phyloP scores from a whole-genome alignment of 495 filamentous ascomycete genomes.

The Aspergillus carlsbadensis region DNA sequence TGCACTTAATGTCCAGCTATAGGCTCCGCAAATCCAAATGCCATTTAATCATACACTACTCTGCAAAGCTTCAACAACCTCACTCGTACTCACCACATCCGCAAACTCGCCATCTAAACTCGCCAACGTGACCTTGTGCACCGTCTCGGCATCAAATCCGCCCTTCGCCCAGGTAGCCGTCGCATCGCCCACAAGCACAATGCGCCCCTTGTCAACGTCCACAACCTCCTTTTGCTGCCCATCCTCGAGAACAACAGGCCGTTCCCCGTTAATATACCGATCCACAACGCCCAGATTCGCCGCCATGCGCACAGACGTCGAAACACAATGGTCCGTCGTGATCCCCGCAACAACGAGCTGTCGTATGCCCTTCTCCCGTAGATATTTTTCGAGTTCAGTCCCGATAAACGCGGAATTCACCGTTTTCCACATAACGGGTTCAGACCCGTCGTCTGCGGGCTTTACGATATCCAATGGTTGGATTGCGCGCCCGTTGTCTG shows the following conservation, averaged over 20 bases:
- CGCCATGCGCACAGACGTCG: constrained; percentile 50
- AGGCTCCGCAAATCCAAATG: too few species aligned
- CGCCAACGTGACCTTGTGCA: constrained; percentile 46
- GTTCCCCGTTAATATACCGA: constrained; percentile 21
- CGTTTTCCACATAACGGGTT: constrained; percentile 44
- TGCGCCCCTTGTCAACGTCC: constrained; percentile 33
- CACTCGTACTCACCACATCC: constrained; percentile 37
- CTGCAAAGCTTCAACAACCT: constrained; percentile 32
- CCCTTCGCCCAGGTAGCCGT: constrained; percentile 48
- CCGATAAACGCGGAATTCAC: constrained; percentile 52
- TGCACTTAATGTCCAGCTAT: constrained; percentile 55
- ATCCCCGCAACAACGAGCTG: constrained; percentile 44
- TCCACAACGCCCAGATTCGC: constrained; percentile 47
- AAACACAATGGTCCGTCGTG: constrained; percentile 53
- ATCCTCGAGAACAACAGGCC: neutral
- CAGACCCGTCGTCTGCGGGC: constrained; percentile 39
- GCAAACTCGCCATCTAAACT: constrained; percentile 51
- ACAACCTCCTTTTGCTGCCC: constrained; percentile 20
- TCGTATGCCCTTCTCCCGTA: constrained; percentile 34
- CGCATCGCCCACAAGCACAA: constrained; percentile 47
- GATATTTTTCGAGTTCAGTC: constrained; percentile 38
- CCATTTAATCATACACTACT: too few species aligned
- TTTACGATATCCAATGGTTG: constrained; percentile 37
- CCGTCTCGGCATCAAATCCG: constrained; percentile 44
- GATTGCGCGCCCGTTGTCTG: constrained; percentile 20